Base-by-base conservation (phyloP, 1,284 basidiomycete species). In the Pholiota adiposa region DNA sequence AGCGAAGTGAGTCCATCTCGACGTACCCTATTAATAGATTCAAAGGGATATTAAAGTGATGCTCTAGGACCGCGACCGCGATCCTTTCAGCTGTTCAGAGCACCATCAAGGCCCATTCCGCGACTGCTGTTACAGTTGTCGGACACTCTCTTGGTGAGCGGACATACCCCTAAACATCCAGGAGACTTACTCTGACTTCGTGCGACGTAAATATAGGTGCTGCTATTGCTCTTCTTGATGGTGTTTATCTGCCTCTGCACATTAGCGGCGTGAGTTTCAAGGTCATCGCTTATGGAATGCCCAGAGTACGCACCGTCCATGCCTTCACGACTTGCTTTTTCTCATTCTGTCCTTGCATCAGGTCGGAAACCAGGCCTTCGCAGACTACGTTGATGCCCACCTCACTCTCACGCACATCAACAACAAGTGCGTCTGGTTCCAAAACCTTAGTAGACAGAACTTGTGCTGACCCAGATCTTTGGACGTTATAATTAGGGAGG, bases 311-410 rank as follows among this genome's bases (percentile, higher is more conserved):
- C 63, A 51, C 4, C 53, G 55, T 12, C 27, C 38, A 29, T 18
- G 5, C 14, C 2, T 11, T 18, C 21, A 7, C 27, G 5, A 31
- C 4, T 31, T 40, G 27, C 23, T 19, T 43, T 12, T 8, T 19
- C 19, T 43, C 38, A 25, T 33, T 51, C 19, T 4, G 11, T 41
- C 33, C 36, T 19, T 23, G 21, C 41, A 40, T 40, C 70, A 75
- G 83, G 82, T 88, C 46, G 88, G 87, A 38, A 89, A 89, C 67
- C 79, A 82, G 63, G 82, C 72, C 0, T 87, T 85, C 61, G 85
- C 86, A 0, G 62, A 85, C 70, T 87, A 82, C 61, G 78, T 89
- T 11, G 87, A 89, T 65, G 70, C 74, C 6, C 71, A 81, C 41
- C 36, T 75, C 8, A 52, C 66, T 2, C 52, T 83, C 41, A 80